These are phyloP conservation scores for Ustilago crameri DNA, from an alignment of 1,284 basidiomycete species.

Conservation along the genomic window DNA sequence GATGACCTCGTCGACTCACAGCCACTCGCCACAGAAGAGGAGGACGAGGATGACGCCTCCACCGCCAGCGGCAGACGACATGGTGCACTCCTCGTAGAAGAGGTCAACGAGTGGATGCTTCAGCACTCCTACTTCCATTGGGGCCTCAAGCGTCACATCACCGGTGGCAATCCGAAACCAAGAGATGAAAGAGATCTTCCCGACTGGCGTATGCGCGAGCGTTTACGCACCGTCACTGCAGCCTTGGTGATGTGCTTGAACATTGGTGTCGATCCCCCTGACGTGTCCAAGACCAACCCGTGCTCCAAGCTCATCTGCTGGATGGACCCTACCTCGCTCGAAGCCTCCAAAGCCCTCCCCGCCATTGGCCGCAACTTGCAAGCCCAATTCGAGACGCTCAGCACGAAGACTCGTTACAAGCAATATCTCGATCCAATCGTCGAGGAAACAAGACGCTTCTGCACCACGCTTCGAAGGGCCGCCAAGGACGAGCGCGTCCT, in stretches of 20 bases:
- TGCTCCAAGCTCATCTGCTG: constrained; percentile 95
- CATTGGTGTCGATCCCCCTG: constrained; percentile 96
- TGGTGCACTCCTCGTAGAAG: constrained; percentile 62
- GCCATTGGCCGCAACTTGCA: constrained; percentile 90
- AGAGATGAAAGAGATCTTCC: constrained; percentile 75
- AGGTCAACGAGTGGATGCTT: constrained; percentile 64
- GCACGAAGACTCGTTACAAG: constrained; percentile 74
- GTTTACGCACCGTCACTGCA: constrained; percentile 86
- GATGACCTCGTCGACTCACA: constrained; percentile 30
- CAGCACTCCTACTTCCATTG: constrained; percentile 66
- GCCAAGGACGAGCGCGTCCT: constrained; percentile 93
- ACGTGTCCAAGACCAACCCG: constrained; percentile 95
- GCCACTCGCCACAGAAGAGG: constrained; percentile 34
- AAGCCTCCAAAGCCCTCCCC: constrained; percentile 69
- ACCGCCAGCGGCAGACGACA: constrained; percentile 63
- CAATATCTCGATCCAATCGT: constrained; percentile 90
- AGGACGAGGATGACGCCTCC: constrained; percentile 56
- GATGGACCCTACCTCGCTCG: constrained; percentile 92
- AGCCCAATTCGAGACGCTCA: constrained; percentile 93
- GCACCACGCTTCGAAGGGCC: constrained; percentile 82
- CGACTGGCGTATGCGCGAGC: constrained; percentile 79
- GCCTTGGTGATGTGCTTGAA: constrained; percentile 95
- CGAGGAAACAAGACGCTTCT: constrained; percentile 92
- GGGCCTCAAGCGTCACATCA: constrained; percentile 79
- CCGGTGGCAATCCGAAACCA: constrained; percentile 83